A percentile compares a stretch with the other conserved stretches of the same genome.
Evolutionary conservation across 441 rosid species (phyloP).

Genomic region (Croton setiger): DNA sequence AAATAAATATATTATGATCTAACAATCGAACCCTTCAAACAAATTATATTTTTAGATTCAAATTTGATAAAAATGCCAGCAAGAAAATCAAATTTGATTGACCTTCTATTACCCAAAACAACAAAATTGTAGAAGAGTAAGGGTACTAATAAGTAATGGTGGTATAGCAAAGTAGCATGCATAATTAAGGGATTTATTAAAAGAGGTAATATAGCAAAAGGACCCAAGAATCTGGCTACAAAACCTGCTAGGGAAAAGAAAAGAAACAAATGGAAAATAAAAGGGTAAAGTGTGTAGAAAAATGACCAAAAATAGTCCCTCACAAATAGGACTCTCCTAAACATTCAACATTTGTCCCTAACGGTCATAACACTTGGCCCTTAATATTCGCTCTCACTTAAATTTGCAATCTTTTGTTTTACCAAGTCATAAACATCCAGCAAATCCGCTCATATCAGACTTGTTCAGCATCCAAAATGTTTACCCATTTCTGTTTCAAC

Average conservation of each 20-base stretch:
- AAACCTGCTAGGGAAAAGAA: not conserved
- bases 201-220: not conserved
- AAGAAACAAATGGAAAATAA: not conserved
- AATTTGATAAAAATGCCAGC: too few species aligned
- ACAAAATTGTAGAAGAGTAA: too few species aligned
- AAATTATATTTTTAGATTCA: too few species aligned
- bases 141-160: too few species aligned
- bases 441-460: slow-evolving; percentile 49
- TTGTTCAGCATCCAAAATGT: slow-evolving; percentile 32
- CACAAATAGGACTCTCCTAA: slow-evolving; percentile 4
- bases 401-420: slow-evolving; percentile 21
- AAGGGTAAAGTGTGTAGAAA: not conserved
- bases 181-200: too few species aligned
- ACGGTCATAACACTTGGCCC: slow-evolving; percentile 15
- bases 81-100: too few species aligned
- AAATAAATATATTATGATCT: too few species aligned
- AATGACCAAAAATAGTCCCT: slow-evolving; percentile 8
- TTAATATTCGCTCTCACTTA: slow-evolving; percentile 15
- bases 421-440: slow-evolving; percentile 42
- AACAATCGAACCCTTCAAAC: too few species aligned
- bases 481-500: slow-evolving; percentile 33
- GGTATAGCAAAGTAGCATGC: not conserved
- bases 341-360: slow-evolving; percentile 25
- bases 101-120: too few species aligned
- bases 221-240: not conserved